phyloP scores from a whole-genome alignment of 108 stramenopile genomes.

The Aurantiochytrium sp. region DNA sequence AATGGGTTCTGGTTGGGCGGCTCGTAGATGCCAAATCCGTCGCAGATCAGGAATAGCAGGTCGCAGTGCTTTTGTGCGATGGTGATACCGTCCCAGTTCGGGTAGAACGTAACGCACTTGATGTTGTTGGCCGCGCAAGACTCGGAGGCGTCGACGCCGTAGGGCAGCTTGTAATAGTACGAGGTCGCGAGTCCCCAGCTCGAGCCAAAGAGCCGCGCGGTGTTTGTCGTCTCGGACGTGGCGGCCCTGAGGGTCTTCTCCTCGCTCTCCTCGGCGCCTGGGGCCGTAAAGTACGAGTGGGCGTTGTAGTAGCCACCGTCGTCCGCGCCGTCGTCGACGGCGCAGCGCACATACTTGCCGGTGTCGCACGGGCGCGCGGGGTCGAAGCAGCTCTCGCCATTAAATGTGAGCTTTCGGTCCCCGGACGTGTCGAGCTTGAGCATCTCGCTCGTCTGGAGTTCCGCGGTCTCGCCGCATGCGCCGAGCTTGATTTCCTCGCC shows the following conservation, averaged over 20 bases:
- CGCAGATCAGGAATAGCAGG: neutral
- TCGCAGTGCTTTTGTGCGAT: neutral
- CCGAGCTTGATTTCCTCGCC: neutral
- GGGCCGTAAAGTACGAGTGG: neutral
- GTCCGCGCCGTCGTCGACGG: neutral
- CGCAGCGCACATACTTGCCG: neutral
- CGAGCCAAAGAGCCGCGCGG: neutral
- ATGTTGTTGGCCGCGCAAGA: neutral
- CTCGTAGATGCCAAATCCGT: neutral
- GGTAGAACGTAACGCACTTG: neutral
- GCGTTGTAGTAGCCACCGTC: neutral
- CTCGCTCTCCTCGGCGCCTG: neutral
- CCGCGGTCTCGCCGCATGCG: neutral
- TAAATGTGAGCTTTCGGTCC: neutral
- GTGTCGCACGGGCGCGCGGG: neutral
- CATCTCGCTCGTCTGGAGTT: neutral
- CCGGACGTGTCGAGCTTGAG: neutral
- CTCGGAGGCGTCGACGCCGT: neutral
- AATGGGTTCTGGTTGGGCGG: neutral
- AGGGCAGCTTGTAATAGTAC: neutral
- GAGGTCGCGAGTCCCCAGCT: neutral
- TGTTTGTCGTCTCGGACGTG: no score
- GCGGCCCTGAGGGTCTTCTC: neutral
- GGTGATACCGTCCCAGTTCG: neutral
- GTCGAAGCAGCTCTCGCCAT: neutral